phyloP scores from a whole-genome alignment of 2,329 filamentous ascomycete genomes.

The Endothia cerciana region DNA sequence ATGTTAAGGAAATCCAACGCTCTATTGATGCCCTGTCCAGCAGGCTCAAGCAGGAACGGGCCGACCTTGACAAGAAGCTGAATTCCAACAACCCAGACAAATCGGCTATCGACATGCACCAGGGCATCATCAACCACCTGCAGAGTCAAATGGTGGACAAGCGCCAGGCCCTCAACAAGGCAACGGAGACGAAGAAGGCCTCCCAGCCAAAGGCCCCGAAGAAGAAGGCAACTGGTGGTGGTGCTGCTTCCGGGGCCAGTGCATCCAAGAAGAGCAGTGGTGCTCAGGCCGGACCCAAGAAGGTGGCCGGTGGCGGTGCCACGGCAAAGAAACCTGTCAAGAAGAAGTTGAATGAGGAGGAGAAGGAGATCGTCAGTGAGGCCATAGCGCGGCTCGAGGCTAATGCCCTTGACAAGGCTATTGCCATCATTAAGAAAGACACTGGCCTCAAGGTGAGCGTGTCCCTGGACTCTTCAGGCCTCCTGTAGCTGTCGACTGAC shows the following conservation, averaged over 20 bases:
- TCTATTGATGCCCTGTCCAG: constrained; percentile 56
- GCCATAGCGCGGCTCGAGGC: constrained; percentile 82
- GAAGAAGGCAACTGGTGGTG: constrained; percentile 41
- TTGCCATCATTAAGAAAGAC: constrained; percentile 88
- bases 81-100: constrained; percentile 54
- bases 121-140: constrained; percentile 65
- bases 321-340: constrained; percentile 49
- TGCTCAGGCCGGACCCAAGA: constrained; percentile 40
- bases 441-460: constrained; percentile 71
- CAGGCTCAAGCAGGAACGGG: constrained; percentile 59
- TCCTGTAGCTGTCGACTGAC: constrained; percentile 33
- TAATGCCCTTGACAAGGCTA: constrained; percentile 76
- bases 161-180: constrained; percentile 63
- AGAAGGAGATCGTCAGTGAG: constrained; percentile 90
- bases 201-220: constrained; percentile 63
- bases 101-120: constrained; percentile 58
- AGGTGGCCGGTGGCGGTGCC: constrained; percentile 35
- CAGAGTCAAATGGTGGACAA: constrained; percentile 76
- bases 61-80: constrained; percentile 60
- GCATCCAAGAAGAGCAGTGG: constrained; percentile 47
- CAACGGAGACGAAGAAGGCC: constrained; percentile 61
- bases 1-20: constrained; percentile 48
- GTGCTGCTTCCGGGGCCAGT: constrained; percentile 32
- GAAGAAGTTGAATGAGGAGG: constrained; percentile 70
- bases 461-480: neutral